These are phyloP conservation scores for Lodderomyces pseudojiufengensis DNA, from an alignment of 1,139 yeast species.

Conservation along the genomic window DNA sequence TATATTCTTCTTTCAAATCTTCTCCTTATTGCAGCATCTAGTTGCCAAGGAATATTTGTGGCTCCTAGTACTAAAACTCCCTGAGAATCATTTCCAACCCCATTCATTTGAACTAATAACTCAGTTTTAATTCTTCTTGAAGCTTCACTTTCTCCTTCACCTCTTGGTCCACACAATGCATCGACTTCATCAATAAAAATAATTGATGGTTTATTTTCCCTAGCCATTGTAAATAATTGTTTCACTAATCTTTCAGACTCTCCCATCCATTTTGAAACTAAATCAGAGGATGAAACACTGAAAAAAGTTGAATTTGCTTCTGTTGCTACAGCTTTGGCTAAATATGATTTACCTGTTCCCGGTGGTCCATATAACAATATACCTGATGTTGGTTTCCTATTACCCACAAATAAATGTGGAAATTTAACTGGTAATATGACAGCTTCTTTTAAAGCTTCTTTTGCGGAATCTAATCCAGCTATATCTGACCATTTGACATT, in stretches of 20 bases:
- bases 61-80: slow-evolving; percentile 97
- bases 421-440: slow-evolving; percentile 68
- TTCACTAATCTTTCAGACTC: slow-evolving; percentile 94
- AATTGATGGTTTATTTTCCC: slow-evolving; percentile 92
- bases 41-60: slow-evolving; percentile 98
- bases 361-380: slow-evolving; percentile 96
- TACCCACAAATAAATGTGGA: slow-evolving; percentile 92
- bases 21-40: slow-evolving; percentile 96
- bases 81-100: slow-evolving; percentile 90
- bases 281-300: slow-evolving; percentile 89
- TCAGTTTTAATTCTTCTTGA: slow-evolving; percentile 95
- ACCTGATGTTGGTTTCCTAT: slow-evolving; percentile 90
- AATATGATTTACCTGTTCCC: slow-evolving; percentile 95
- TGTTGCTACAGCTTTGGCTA: slow-evolving; percentile 98
- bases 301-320: slow-evolving; percentile 97
- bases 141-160: slow-evolving; percentile 98
- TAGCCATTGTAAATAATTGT: slow-evolving; percentile 91
- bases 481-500: slow-evolving; percentile 93
- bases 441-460: slow-evolving; percentile 95
- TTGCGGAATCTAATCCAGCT: slow-evolving; percentile 93
- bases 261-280: slow-evolving; percentile 99
- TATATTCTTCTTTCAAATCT: slow-evolving; percentile 94
- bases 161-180: slow-evolving; percentile 96
- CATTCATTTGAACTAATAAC: slow-evolving; percentile 95
- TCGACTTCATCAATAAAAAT: slow-evolving; percentile 98